A percentile compares a stretch with the other conserved stretches of the same genome.
Conservation (phyloP, 2,329 filamentous ascomycete species). For the Erysiphe pulchra region DNA sequence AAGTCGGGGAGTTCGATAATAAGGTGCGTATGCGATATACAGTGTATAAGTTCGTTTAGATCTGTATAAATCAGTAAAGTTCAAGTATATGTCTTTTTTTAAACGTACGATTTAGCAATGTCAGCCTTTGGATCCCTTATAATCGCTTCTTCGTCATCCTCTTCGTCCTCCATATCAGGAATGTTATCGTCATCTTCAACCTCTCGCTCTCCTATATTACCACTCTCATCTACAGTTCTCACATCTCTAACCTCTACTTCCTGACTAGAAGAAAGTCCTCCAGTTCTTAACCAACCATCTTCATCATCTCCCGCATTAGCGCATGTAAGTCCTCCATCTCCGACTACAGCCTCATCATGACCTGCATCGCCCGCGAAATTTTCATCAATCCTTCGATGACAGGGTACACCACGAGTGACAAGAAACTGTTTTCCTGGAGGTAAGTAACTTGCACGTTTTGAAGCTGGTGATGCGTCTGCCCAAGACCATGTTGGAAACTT, state of each 20-base stretch:
- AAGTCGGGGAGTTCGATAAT: constrained; percentile 84
- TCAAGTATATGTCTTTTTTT: background rate
- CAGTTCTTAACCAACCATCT: constrained; percentile 80
- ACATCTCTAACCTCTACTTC: constrained; percentile 59
- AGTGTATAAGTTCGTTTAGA: constrained; percentile 83
- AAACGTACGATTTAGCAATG: constrained; percentile 11
- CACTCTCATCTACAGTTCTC: constrained; percentile 59
- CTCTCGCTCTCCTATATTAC: constrained; percentile 54
- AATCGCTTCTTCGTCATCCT: constrained; percentile 88
- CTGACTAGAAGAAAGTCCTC: constrained; percentile 48
- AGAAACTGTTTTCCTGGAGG: constrained; percentile 85
- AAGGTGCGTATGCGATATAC: constrained; percentile 94
- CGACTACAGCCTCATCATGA: constrained; percentile 63
- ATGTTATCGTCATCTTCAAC: constrained; percentile 50
- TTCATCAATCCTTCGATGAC: constrained; percentile 71
- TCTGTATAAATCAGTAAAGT: constrained; percentile 19
- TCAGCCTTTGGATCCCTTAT: constrained; percentile 40
- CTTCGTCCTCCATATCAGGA: constrained; percentile 96
- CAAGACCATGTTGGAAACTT: constrained; percentile 98
- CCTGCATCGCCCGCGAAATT: constrained; percentile 78
- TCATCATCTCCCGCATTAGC: constrained; percentile 34
- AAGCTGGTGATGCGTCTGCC: constrained; percentile 64
- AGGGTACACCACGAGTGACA: constrained; percentile 82
- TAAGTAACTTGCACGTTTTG: constrained; percentile 56
- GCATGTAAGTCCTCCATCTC: constrained; percentile 38